Evolutionary conservation across 352 stramenopile species (phyloP).

Genomic region (Globisporangium paroecandrum): DNA sequence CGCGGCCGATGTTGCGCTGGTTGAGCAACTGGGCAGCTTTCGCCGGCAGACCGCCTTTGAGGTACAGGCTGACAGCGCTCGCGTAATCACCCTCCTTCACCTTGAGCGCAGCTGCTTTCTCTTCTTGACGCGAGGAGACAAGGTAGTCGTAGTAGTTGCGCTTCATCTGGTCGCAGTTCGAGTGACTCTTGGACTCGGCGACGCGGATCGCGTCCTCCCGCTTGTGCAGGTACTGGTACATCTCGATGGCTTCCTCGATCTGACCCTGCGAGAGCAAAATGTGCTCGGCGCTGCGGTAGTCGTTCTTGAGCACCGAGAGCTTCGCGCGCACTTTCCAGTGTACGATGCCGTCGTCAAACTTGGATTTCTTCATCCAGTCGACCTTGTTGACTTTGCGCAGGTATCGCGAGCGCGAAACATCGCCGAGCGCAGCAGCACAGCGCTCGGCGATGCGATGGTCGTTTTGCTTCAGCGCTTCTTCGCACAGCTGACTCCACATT

Average conservation of each 20-base stretch:
- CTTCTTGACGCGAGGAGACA: constrained; percentile 89
- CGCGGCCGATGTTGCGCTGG: constrained; percentile 81
- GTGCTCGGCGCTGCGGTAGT: constrained; percentile 89
- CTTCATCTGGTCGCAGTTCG: constrained; percentile 84
- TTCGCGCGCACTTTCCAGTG: constrained; percentile 87
- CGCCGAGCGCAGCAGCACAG: constrained; percentile 88
- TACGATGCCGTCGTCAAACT: constrained; percentile 69
- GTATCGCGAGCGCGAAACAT: constrained; percentile 87
- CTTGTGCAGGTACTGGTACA: constrained; percentile 94
- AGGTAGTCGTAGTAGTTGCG: constrained; percentile 92
- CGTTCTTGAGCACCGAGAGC: constrained; percentile 86
- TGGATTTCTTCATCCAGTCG: constrained; percentile 72
- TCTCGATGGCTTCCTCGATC: constrained; percentile 92
- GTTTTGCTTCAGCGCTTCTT: constrained; percentile 82
- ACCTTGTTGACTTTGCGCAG: constrained; percentile 90
- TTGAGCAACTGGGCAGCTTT: constrained; percentile 88
- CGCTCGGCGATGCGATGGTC: constrained; percentile 89
- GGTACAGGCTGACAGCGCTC: constrained; percentile 89
- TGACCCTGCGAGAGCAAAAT: constrained; percentile 89
- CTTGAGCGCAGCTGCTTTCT: constrained; percentile 89
- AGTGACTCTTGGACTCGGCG: constrained; percentile 81
- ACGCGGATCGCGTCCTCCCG: constrained; percentile 94
- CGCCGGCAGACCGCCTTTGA: constrained; percentile 90
- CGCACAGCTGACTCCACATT: constrained; percentile 92
- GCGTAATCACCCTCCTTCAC: constrained; percentile 90